Conservation (phyloP, 495 filamentous ascomycete genomes). For the Saxispiralis lemnorum region DNA sequence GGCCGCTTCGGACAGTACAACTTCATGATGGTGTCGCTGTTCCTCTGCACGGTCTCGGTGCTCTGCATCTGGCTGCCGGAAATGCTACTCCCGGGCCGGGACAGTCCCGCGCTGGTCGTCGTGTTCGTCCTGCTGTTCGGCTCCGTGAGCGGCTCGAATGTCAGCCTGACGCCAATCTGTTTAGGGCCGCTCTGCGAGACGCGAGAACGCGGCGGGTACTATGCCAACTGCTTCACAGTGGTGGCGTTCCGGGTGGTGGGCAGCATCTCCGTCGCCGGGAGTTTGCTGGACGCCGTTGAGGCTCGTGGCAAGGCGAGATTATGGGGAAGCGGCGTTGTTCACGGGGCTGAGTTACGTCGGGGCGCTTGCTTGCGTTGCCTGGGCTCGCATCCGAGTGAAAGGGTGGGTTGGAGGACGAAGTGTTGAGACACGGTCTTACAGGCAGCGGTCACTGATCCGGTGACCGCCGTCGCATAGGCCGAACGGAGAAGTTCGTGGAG, state of each 20-base stretch:
- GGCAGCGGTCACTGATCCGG: too few species aligned
- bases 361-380: too few species aligned
- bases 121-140: constrained; percentile 45
- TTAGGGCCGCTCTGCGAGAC: constrained; percentile 43
- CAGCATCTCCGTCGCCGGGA: neutral
- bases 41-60: constrained; percentile 33
- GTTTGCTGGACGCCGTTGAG: neutral
- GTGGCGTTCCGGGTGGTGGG: constrained; percentile 33
- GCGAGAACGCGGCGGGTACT: constrained; percentile 47
- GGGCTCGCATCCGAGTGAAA: too few species aligned
- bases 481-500: too few species aligned
- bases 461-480: too few species aligned
- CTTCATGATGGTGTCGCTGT: constrained; percentile 14
- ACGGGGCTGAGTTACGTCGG: too few species aligned
- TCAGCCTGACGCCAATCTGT: constrained; percentile 46
- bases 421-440: too few species aligned
- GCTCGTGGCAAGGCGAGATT: too few species aligned
- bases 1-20: constrained; percentile 7
- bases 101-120: constrained; percentile 17
- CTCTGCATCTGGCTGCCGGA: constrained; percentile 43
- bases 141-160: constrained; percentile 42
- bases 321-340: too few species aligned
- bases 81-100: constrained; percentile 13
- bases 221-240: constrained; percentile 43
- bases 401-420: too few species aligned